phyloP scores from a whole-genome alignment of 164 flowering plant genomes.

The Macadamia integrifolia region DNA sequence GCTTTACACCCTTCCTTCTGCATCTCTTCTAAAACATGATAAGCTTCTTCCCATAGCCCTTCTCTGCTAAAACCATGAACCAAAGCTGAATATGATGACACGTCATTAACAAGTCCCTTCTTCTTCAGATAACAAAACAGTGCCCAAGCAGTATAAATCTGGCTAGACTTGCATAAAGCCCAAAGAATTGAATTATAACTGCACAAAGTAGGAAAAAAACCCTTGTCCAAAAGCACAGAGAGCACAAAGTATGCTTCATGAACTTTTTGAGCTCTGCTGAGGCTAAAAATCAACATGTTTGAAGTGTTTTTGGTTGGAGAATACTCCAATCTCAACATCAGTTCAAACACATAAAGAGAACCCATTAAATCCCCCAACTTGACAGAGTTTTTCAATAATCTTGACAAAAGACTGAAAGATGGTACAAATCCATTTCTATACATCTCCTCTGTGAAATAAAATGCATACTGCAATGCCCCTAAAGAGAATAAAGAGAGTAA shows the following conservation, averaged over 20 bases:
- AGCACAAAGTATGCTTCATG: slow-evolving; percentile 30
- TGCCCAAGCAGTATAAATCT: slow-evolving; percentile 25
- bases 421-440: slow-evolving; percentile 33
- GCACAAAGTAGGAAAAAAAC: slow-evolving; percentile 15
- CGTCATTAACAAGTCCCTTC: slow-evolving; percentile 33
- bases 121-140: slow-evolving; percentile 34
- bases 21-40: slow-evolving; percentile 34
- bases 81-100: slow-evolving; percentile 45
- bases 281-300: slow-evolving; percentile 21
- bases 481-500: slow-evolving; percentile 10
- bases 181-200: slow-evolving; percentile 37
- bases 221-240: slow-evolving; percentile 24
- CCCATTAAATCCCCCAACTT: slow-evolving; percentile 17
- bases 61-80: slow-evolving; percentile 43
- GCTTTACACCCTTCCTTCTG: slow-evolving; percentile 33
- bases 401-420: slow-evolving; percentile 24
- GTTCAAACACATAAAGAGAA: slow-evolving; percentile 24
- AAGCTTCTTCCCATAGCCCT: slow-evolving; percentile 32
- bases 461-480: slow-evolving; percentile 19
- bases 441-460: slow-evolving; percentile 33
- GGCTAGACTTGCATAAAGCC: slow-evolving; percentile 39
- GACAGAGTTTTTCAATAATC: slow-evolving; percentile 27
- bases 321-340: slow-evolving; percentile 35
- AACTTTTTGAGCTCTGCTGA: slow-evolving; percentile 24
- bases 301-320: slow-evolving; percentile 20